Conservation (phyloP, 176 grass and related monocot genomes). For the Thalia dealbata region DNA sequence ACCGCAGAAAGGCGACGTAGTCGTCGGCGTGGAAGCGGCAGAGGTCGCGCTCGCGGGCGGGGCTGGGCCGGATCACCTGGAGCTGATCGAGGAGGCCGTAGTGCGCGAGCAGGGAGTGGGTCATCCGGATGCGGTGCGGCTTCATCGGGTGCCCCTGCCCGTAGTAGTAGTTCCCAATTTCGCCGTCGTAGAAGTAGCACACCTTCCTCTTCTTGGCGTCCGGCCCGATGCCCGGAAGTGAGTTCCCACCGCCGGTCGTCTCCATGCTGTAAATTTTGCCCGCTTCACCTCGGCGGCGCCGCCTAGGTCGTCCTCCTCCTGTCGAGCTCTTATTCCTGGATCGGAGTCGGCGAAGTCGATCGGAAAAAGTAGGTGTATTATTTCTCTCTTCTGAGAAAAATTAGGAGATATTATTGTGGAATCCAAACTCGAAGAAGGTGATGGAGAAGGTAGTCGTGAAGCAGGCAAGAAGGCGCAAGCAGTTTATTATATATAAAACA, state of each 20-base stretch:
- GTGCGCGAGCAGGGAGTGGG: constrained; percentile 66
- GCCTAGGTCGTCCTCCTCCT: background rate
- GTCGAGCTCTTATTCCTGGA: background rate
- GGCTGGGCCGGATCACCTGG: constrained; percentile 57
- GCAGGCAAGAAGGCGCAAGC: too few relatives aligned
- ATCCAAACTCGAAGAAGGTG: background rate
- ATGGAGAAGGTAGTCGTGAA: too few relatives aligned
- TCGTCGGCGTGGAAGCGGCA: constrained; percentile 96
- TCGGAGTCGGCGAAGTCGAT: background rate
- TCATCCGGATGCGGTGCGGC: constrained; percentile 90
- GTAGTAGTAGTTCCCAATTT: constrained; percentile 99
- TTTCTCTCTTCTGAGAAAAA: background rate
- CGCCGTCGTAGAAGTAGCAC: constrained; percentile 93
- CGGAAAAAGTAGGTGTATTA: background rate
- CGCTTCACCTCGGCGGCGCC: background rate
- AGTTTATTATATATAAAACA: too few relatives aligned
- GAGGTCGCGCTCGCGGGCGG: constrained; percentile 68
- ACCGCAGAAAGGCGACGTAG: constrained; percentile 79
- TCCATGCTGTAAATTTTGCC: background rate
- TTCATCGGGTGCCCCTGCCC: constrained; percentile 88
- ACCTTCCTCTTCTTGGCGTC: constrained; percentile 74
- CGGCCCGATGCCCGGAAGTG: constrained; percentile 37
- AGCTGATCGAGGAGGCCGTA: constrained; percentile 81
- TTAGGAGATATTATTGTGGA: background rate
- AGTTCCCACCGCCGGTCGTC: constrained; percentile 45